A percentile compares a stretch with the other conserved stretches of the same genome.
Evolutionary conservation across 768 basidiomycete species (phyloP).

Genomic region (Auricularia heimuer): DNA sequence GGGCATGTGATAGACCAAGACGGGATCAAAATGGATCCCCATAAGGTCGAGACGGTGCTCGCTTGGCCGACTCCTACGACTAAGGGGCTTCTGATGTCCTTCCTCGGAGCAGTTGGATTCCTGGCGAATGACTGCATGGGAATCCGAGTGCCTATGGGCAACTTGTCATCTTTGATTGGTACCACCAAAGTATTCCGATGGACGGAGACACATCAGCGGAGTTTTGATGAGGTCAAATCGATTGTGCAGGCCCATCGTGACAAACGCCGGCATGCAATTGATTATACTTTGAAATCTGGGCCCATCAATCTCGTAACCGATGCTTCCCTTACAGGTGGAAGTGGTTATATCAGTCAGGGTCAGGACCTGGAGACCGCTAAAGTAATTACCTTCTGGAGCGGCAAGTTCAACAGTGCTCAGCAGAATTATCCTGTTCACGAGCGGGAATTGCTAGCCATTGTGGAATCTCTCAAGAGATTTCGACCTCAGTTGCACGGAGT

Average conservation of each 20-base stretch:
- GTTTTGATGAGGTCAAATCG: conserved; percentile 28
- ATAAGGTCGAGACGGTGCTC: conserved; percentile 14
- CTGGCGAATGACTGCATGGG: conserved; percentile 21
- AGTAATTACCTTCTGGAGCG: neutral
- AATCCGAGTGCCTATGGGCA: conserved; percentile 30
- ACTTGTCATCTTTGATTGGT: conserved; percentile 17
- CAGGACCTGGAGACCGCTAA: neutral
- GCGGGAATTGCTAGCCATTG: conserved; percentile 31
- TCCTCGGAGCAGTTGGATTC: conserved; percentile 24
- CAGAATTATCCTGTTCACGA: conserved; percentile 30
- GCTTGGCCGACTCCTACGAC: conserved; percentile 22
- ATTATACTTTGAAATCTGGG: too few species aligned
- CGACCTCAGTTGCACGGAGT: conserved; percentile 15
- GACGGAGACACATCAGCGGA: conserved; percentile 22
- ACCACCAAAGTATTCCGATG: conserved; percentile 19
- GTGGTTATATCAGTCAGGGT: conserved; percentile 1
- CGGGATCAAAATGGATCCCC: conserved; percentile 10
- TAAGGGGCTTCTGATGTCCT: conserved; percentile 24
- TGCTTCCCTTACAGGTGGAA: neutral
- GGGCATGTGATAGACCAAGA: conserved; percentile 29
- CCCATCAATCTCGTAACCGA: neutral
- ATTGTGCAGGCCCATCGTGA: conserved; percentile 15
- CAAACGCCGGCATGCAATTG: conserved; percentile 16
- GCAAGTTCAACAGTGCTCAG: conserved; percentile 4
- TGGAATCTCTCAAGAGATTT: conserved; percentile 22